phyloP scores from a whole-genome alignment of 176 grass and related monocot genomes.

The Oryza brachyantha region DNA sequence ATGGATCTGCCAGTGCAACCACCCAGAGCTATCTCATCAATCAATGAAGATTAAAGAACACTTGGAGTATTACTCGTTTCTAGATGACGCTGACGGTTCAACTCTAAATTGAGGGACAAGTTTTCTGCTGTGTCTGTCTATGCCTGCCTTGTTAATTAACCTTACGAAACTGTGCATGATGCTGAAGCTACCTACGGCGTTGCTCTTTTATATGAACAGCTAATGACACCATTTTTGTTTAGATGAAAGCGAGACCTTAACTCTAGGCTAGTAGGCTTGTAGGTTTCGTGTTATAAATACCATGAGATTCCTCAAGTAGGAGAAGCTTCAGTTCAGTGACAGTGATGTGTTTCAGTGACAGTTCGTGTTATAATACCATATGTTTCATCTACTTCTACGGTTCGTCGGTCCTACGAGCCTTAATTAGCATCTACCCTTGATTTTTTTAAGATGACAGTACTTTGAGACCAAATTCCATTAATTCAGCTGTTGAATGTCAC shows the following conservation, averaged over 20 bases:
- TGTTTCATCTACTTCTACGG: not conserved
- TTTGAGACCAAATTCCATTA: not conserved
- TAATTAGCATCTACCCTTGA: not conserved
- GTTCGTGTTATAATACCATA: no score
- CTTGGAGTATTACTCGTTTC: not conserved
- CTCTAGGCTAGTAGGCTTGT: not conserved
- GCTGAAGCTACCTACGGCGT: no score
- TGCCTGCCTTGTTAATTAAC: not conserved
- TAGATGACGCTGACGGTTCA: conserved; percentile 13
- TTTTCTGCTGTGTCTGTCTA: not conserved
- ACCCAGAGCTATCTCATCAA: not conserved
- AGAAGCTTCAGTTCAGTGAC: not conserved
- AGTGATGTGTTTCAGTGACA: not conserved
- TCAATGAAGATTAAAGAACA: not conserved
- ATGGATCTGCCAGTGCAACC: conserved; percentile 1
- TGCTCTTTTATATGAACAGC: no score
- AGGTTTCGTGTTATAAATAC: not conserved
- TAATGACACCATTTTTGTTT: not conserved
- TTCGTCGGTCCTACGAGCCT: no score
- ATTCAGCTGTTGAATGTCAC: not conserved
- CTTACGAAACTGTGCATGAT: no score
- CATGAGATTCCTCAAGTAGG: not conserved
- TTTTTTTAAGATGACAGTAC: not conserved
- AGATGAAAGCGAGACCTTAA: conserved; percentile 14
- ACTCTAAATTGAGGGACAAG: not conserved